A percentile compares a stretch with the other conserved stretches of the same genome.
Evolutionary conservation across 2,329 filamentous ascomycete genomes (phyloP).

Genomic region (Coniochaeta sp.): DNA sequence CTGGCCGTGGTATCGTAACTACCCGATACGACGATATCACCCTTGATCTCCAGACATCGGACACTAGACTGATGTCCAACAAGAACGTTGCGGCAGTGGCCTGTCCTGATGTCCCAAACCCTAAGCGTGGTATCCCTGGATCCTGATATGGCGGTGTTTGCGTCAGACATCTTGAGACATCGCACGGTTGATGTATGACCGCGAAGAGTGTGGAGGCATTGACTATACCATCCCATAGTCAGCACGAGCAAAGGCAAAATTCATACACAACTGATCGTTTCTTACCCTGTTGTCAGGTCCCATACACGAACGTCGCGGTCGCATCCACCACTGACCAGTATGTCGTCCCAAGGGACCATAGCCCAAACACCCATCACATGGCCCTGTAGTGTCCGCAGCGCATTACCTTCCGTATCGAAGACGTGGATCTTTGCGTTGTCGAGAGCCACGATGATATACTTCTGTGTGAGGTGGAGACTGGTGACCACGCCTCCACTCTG

Average conservation of each 20-base stretch:
- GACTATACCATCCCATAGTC: conserved; percentile 34
- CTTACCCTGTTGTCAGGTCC: conserved; percentile 89
- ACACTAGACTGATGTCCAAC: conserved; percentile 95
- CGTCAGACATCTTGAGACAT: conserved; percentile 95
- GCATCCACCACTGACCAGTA: conserved; percentile 90
- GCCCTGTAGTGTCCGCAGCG: conserved; percentile 81
- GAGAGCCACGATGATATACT: conserved; percentile 94
- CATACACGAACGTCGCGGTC: conserved; percentile 95
- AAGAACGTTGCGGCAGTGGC: conserved; percentile 82
- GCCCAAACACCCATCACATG: conserved; percentile 99
- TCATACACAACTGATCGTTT: background rate
- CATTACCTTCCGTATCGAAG: conserved; percentile 84
- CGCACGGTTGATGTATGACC: conserved; percentile 95
- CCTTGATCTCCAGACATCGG: conserved; percentile 89
- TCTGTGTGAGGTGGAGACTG: conserved; percentile 84
- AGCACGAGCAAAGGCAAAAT: conserved; percentile 11
- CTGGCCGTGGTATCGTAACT: conserved; percentile 96
- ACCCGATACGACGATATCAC: conserved; percentile 93
- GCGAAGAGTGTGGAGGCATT: conserved; percentile 72
- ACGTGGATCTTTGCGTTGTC: conserved; percentile 99
- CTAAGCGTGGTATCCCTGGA: conserved; percentile 90
- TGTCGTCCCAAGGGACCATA: conserved; percentile 97
- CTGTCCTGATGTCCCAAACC: conserved; percentile 88
- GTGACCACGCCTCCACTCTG: conserved; percentile 97
- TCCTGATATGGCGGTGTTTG: conserved; percentile 89